Percentiles rank a stretch among this genome's conserved stretches.
Evolutionary conservation across 805 yeast genomes (phyloP).

Genomic region (Schizosaccharomyces cryophilus): DNA sequence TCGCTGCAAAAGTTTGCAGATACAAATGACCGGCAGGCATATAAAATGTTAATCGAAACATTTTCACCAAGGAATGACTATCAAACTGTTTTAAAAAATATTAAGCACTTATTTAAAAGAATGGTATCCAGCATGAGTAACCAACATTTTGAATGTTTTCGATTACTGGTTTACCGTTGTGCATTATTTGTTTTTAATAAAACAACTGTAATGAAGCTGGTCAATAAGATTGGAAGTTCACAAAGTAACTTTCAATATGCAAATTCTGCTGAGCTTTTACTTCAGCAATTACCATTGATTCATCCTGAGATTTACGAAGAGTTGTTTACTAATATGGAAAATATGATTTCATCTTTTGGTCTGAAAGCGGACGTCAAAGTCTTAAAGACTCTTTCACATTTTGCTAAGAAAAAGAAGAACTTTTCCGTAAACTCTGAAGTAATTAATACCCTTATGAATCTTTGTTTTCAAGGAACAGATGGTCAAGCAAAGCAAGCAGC

Average conservation of each 20-base stretch:
- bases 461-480: background rate
- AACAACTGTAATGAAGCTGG: slow-evolving; percentile 20
- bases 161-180: slow-evolving; percentile 35
- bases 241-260: background rate
- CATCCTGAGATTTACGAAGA: background rate
- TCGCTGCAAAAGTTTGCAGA: slow-evolving; percentile 29
- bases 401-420: background rate
- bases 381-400: background rate
- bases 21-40: slow-evolving; percentile 33
- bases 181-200: slow-evolving; percentile 39
- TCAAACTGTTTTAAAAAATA: slow-evolving; percentile 25
- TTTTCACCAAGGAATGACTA: slow-evolving; percentile 34
- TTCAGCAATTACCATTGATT: background rate
- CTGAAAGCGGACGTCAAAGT: background rate
- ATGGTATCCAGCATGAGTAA: slow-evolving; percentile 14
- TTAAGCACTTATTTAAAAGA: slow-evolving; percentile 14
- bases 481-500: background rate
- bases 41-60: slow-evolving; percentile 30
- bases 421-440: background rate
- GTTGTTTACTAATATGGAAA: background rate
- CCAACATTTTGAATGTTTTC: slow-evolving; percentile 30
- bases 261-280: background rate
- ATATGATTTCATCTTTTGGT: background rate
- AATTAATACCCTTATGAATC: no score
- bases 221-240: background rate